phyloP scores from a whole-genome alignment of 1,284 basidiomycete genomes.

The Rhodotorula sp. region DNA sequence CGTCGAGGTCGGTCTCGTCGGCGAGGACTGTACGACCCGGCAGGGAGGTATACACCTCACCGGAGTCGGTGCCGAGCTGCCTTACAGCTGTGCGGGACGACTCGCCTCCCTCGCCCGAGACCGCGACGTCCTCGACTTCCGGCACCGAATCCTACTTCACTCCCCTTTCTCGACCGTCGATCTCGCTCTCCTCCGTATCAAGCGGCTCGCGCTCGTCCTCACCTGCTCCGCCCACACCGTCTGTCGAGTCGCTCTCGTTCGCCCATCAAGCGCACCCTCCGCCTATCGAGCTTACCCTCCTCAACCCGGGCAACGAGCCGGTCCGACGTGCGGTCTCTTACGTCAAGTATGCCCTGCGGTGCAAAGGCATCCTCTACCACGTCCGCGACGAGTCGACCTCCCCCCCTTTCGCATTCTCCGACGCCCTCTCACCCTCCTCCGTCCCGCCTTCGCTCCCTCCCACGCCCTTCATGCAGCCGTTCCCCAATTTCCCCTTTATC shows the following conservation, averaged over 20 bases:
- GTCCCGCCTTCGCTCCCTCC: constrained; percentile 15
- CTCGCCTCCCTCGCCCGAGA: not conserved
- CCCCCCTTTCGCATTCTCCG: not conserved
- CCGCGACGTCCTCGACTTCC: not conserved
- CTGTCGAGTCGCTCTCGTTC: constrained; percentile 43
- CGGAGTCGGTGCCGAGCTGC: not conserved
- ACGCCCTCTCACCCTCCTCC: not conserved
- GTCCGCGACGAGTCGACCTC: constrained; percentile 40
- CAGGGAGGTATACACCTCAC: no score
- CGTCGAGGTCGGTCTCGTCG: constrained; percentile 1
- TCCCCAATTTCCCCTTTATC: not conserved
- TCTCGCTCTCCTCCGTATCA: not conserved
- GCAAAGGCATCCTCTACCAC: constrained; percentile 56
- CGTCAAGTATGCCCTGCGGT: constrained; percentile 55
- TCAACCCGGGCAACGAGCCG: constrained; percentile 48
- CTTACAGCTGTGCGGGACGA: constrained; percentile 10
- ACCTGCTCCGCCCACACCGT: constrained; percentile 37
- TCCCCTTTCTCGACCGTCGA: constrained; percentile 20
- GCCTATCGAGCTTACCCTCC: constrained; percentile 44
- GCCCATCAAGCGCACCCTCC: constrained; percentile 40
- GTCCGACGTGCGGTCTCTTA: constrained; percentile 49
- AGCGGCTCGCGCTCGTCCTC: constrained; percentile 15
- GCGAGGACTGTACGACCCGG: not conserved
- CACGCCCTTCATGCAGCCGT: constrained; percentile 13
- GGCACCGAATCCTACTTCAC: constrained; percentile 26